These are phyloP conservation scores for Botryotinia globosa DNA, from an alignment of 2,329 filamentous ascomycete genomes.

Conservation along the genomic window DNA sequence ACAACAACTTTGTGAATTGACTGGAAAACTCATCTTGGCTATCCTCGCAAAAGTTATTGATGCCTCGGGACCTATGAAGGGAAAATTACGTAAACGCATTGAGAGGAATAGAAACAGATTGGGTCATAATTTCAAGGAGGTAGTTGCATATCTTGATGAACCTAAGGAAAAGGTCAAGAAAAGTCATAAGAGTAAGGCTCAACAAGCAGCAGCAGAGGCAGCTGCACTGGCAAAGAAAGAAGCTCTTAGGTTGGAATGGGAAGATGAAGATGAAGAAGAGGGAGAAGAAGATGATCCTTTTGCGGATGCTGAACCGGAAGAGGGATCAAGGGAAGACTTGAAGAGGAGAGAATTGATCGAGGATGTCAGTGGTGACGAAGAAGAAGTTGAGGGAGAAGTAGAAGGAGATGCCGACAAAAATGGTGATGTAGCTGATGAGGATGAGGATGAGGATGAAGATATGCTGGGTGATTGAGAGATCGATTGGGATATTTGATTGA, in stretches of 20 bases:
- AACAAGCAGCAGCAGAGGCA: constrained; percentile 43
- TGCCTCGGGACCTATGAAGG: constrained; percentile 54
- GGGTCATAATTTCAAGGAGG: constrained; percentile 81
- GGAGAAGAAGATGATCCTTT: constrained; percentile 42
- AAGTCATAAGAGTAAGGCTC: constrained; percentile 42
- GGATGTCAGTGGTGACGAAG: constrained; percentile 43
- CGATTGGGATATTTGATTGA: not conserved
- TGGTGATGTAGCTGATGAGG: constrained; percentile 36
- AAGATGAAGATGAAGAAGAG: constrained; percentile 28
- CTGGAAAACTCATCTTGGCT: constrained; percentile 79
- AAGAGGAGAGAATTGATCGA: constrained; percentile 54
- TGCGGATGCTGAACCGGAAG: constrained; percentile 52
- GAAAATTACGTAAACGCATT: constrained; percentile 67
- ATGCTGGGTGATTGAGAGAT: constrained; percentile 44
- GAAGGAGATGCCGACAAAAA: constrained; percentile 38
- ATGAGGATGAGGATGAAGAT: constrained; percentile 39
- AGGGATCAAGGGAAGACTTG: constrained; percentile 58
- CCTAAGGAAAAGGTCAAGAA: constrained; percentile 50
- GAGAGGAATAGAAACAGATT: constrained; percentile 76
- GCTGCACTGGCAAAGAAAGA: constrained; percentile 44
- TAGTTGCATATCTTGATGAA: constrained; percentile 76
- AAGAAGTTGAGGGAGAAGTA: constrained; percentile 42
- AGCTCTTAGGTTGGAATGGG: constrained; percentile 35
- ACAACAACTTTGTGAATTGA: constrained; percentile 79
- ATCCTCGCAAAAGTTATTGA: constrained; percentile 75